These are phyloP conservation scores for Staphylotrichum longicolle DNA, from an alignment of 495 filamentous ascomycete species.

Conservation along the genomic window DNA sequence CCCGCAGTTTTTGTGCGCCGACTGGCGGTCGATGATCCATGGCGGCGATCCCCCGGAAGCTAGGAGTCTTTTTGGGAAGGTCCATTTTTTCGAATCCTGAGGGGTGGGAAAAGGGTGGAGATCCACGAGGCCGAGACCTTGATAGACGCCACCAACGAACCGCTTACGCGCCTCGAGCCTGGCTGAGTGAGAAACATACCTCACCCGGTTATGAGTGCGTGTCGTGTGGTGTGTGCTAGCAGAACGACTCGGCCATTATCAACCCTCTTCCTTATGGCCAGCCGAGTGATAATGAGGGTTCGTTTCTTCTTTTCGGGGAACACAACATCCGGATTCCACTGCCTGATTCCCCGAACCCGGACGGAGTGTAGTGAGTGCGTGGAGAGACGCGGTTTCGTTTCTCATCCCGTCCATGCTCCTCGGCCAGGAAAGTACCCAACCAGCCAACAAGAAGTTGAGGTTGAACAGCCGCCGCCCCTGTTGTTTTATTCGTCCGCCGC, in stretches of 20 bases:
- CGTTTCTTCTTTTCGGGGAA: background rate
- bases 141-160: conserved; percentile 1
- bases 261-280: background rate
- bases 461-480: conserved; percentile 23
- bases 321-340: background rate
- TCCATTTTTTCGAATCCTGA: background rate
- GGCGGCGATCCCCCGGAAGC: conserved; percentile 14
- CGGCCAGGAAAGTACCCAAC: background rate
- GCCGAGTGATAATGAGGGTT: background rate
- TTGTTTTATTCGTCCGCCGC: conserved; percentile 24
- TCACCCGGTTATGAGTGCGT: no score
- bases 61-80: background rate
- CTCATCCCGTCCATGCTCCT: background rate
- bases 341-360: no score
- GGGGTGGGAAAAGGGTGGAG: conserved; percentile 3
- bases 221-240: no score
- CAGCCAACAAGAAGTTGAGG: background rate
- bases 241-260: no score
- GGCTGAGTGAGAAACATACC: no score
- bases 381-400: background rate
- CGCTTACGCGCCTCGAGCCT: background rate
- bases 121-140: conserved; percentile 15
- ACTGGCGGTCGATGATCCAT: background rate
- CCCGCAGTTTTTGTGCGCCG: no score
- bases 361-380: no score